Evolutionary conservation across 192 early-diverging fungal genomes (phyloP).

Genomic region (Coemansia sp.): DNA sequence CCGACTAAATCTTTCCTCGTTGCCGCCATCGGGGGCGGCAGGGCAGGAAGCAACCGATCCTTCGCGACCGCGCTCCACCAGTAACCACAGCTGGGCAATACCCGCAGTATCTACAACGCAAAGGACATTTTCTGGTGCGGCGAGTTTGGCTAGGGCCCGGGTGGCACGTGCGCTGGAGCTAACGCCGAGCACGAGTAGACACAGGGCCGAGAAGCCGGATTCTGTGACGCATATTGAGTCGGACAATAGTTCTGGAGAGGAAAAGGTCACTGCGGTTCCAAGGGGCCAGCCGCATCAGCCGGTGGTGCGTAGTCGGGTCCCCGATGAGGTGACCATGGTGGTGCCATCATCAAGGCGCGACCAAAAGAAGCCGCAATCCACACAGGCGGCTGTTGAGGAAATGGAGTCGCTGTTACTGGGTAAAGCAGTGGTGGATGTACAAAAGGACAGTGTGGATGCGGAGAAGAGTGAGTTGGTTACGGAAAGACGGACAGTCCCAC

Average conservation of each 20-base stretch:
- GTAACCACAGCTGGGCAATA: background rate
- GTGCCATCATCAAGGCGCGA: no score
- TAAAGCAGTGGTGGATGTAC: background rate
- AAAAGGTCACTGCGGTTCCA: background rate
- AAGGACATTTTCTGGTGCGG: background rate
- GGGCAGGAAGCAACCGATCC: background rate
- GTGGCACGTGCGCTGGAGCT: background rate
- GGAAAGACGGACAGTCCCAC: background rate
- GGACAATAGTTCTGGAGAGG: slow-evolving; percentile 28
- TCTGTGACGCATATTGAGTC: slow-evolving; percentile 21
- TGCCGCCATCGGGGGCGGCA: background rate
- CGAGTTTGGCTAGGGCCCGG: slow-evolving; percentile 4
- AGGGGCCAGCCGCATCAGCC: background rate
- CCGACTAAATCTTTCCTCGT: background rate
- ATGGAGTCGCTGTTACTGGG: background rate
- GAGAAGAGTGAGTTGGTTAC: background rate
- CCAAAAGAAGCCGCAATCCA: no score
- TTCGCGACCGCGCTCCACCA: background rate
- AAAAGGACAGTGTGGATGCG: background rate
- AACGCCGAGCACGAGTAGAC: background rate
- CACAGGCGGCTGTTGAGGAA: no score
- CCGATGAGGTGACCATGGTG: background rate
- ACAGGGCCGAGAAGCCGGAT: background rate
- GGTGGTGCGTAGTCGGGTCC: background rate
- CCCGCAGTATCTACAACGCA: background rate